A percentile compares a stretch with the other conserved stretches of the same genome.
Evolutionary conservation across 371 early-diverging fungal species (phyloP).

Genomic region (Chytridium lagenaria): DNA sequence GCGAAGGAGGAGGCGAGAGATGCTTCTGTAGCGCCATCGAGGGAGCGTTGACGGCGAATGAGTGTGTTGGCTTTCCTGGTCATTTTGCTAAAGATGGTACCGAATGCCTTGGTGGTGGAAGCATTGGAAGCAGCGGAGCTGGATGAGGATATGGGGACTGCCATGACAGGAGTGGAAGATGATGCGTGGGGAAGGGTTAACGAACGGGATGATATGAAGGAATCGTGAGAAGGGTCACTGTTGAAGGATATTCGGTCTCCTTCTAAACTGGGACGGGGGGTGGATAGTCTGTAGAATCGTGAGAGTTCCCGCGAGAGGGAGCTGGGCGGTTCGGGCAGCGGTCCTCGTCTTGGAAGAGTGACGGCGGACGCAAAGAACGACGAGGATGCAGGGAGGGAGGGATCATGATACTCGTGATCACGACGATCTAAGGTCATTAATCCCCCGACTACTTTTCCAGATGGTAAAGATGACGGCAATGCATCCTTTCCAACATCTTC

Average conservation of each 20-base stretch:
- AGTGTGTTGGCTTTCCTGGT: not conserved
- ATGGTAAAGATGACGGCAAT: too few species aligned
- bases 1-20: too few species aligned
- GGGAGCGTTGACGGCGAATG: not conserved
- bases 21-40: not conserved
- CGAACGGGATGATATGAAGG: not conserved
- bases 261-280: not conserved
- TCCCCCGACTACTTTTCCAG: too few species aligned
- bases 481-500: not conserved
- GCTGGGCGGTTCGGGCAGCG: not conserved
- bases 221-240: not conserved
- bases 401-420: not conserved
- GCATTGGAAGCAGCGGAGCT: not conserved
- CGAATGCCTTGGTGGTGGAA: not conserved
- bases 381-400: not conserved
- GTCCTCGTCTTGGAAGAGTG: not conserved
- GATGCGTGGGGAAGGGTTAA: not conserved
- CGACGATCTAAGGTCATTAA: not conserved
- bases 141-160: too few species aligned
- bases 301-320: not conserved
- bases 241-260: not conserved
- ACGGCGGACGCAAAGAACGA: not conserved
- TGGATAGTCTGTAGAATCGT: not conserved
- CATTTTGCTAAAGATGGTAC: not conserved
- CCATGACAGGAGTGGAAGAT: not conserved